Conservation (phyloP, 257 asterid genomes). For the Solanum lycopersicoides region DNA sequence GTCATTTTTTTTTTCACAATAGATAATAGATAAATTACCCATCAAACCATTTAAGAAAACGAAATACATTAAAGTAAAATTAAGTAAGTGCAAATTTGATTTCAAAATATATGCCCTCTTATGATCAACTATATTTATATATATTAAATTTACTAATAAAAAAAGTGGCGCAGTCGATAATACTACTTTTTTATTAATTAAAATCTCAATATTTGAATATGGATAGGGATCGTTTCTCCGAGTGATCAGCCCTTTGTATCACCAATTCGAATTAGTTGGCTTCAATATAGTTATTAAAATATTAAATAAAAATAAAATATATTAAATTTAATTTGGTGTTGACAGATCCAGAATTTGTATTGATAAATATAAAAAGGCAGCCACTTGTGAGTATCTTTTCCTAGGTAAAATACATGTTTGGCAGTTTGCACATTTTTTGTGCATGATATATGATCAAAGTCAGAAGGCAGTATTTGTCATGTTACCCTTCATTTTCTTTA, state of each 20-base stretch:
- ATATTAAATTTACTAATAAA: too few relatives aligned
- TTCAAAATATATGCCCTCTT: background rate
- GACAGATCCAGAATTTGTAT: background rate
- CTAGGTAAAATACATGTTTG: background rate
- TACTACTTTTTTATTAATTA: too few relatives aligned
- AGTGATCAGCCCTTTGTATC: too few relatives aligned
- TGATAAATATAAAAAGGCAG: background rate
- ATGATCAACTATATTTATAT: too few relatives aligned
- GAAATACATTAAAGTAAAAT: background rate
- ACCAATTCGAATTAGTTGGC: background rate
- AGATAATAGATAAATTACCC: background rate
- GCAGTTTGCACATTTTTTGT: background rate
- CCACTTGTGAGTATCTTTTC: background rate
- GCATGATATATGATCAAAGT: background rate
- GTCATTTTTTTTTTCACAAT: background rate
- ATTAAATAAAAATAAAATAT: too few relatives aligned
- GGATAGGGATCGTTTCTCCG: background rate
- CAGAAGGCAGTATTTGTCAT: background rate
- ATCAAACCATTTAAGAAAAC: background rate
- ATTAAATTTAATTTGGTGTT: background rate
- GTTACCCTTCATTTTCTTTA: background rate
- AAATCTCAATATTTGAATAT: background rate
- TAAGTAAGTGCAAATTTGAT: background rate
- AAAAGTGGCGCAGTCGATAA: fast-evolving
- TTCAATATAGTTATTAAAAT: fast-evolving